Evolutionary conservation across 1,284 basidiomycete species (phyloP), one percentile per base, ranked within the genome.

Genomic region (Ganoderma meredithae): DNA sequence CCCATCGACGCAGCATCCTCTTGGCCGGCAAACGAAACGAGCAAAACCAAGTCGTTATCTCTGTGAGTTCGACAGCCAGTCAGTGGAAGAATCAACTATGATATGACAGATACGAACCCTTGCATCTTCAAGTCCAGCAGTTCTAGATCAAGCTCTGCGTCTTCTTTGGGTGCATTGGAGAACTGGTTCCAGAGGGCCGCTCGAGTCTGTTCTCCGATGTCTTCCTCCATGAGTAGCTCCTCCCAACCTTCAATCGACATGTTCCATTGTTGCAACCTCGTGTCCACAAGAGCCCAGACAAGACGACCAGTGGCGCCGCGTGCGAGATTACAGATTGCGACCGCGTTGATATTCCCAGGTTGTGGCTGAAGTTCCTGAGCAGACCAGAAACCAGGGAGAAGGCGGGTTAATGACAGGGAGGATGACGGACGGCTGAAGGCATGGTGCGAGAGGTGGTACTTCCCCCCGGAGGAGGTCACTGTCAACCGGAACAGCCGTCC

Each of bases 171-270:
- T 59, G 81, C 71, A 67, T 72, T 63, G 0, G 76, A 79, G 68
- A 88, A 83, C 15, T 80, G 79, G 36, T 81, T 79, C 64, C 83
- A 80, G 17, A 90, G 75, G 13, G 85, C 84, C 1, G 77, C 72
- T 13, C 80, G 78, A 19, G 86, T 78, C 13, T 83, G 74, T 8
- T 75, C 79, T 0, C 82, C 80, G 15, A 92, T 73, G 68, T 92
- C 88, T 58, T 81, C 79, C 68, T 92, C 89, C 43, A 84, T 68
- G 1, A 84, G 72, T 33, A 90, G 73, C 69, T 90, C 87, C 74
- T 92, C 91, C 88, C 88, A 90, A 22, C 88, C 89, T 73, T 90
- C 90, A 1, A 84, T 77, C 61, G 83, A 85, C 79, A 92, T 81
- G 58, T 83, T 83, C 91, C 91, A 93, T 66, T 83, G 85, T 73